Percentiles rank a stretch among this genome's conserved stretches.
Conservation (phyloP, 495 filamentous ascomycete species). For the Trichoderma orchidacearum region DNA sequence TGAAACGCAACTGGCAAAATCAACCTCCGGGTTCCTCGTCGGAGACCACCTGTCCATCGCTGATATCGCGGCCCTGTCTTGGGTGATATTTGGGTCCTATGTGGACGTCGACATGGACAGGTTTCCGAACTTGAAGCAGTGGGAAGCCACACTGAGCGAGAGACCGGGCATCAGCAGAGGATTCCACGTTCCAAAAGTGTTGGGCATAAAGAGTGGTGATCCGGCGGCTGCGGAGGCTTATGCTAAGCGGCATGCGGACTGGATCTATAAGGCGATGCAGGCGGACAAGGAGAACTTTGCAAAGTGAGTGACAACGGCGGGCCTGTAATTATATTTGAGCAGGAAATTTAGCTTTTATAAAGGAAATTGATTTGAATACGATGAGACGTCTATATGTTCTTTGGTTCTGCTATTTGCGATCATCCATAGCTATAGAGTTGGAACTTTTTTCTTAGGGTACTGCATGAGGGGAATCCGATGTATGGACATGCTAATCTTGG, state of each 20-base stretch:
- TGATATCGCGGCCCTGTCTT: constrained; percentile 71
- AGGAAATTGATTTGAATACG: too few species aligned
- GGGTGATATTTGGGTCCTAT: constrained; percentile 47
- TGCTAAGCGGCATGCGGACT: neutral
- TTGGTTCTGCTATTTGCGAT: too few species aligned
- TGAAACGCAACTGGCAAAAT: constrained; percentile 53
- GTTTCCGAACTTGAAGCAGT: constrained; percentile 58
- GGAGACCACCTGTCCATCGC: constrained; percentile 73
- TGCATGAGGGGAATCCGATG: too few species aligned
- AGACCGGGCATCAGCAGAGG: constrained; percentile 65
- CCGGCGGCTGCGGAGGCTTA: neutral
- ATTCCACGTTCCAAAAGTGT: constrained; percentile 48
- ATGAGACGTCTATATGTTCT: too few species aligned
- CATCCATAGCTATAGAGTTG: too few species aligned
- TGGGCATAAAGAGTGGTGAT: neutral
- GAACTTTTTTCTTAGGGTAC: too few species aligned
- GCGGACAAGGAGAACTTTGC: neutral
- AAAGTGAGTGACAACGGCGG: too few species aligned
- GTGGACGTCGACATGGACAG: constrained; percentile 62
- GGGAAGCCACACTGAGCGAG: constrained; percentile 47
- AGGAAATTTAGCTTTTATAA: too few species aligned
- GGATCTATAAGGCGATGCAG: neutral
- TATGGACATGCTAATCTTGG: too few species aligned
- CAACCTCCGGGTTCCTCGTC: constrained; percentile 55
- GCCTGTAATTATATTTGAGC: too few species aligned